Evolutionary conservation across 352 stramenopile genomes (phyloP).

Genomic region (Globisporangium lucens): DNA sequence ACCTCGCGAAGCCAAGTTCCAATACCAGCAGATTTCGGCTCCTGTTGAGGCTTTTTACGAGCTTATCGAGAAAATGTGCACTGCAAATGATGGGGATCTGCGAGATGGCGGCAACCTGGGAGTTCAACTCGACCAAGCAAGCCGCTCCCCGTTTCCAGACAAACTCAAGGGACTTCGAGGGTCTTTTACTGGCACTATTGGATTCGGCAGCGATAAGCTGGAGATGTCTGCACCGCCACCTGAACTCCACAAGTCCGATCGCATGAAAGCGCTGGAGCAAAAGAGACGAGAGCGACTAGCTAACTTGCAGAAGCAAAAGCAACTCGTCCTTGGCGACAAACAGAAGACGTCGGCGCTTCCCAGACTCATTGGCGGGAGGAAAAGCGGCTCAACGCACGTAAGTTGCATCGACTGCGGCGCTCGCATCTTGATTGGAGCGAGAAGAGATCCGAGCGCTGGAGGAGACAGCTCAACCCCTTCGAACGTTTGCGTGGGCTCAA

Average conservation of each 20-base stretch:
- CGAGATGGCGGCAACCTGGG: background rate
- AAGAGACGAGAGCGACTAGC: conserved; percentile 45
- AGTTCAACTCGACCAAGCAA: background rate
- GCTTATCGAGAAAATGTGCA: conserved; percentile 29
- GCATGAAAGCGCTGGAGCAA: conserved; percentile 58
- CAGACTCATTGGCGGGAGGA: conserved; percentile 68
- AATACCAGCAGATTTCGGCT: conserved; percentile 4
- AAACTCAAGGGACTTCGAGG: background rate
- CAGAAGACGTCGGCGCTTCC: conserved; percentile 49
- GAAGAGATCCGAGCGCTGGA: conserved; percentile 10
- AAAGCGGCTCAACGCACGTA: conserved; percentile 52
- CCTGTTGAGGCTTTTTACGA: conserved; percentile 45
- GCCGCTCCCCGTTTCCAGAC: background rate
- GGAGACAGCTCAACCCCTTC: conserved; percentile 4
- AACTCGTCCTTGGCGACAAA: conserved; percentile 51
- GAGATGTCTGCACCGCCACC: background rate
- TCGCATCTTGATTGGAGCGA: conserved; percentile 34
- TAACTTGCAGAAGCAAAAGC: conserved; percentile 52
- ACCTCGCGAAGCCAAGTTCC: conserved; percentile 1
- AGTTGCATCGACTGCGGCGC: conserved; percentile 58
- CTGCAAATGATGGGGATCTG: background rate
- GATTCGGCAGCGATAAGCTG: background rate
- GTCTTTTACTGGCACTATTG: background rate
- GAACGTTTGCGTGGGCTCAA: conserved; percentile 43
- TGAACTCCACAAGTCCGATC: conserved; percentile 43